Evolutionary conservation across 345 rosid genomes (phyloP).

Genomic region (Durio zibethinus): DNA sequence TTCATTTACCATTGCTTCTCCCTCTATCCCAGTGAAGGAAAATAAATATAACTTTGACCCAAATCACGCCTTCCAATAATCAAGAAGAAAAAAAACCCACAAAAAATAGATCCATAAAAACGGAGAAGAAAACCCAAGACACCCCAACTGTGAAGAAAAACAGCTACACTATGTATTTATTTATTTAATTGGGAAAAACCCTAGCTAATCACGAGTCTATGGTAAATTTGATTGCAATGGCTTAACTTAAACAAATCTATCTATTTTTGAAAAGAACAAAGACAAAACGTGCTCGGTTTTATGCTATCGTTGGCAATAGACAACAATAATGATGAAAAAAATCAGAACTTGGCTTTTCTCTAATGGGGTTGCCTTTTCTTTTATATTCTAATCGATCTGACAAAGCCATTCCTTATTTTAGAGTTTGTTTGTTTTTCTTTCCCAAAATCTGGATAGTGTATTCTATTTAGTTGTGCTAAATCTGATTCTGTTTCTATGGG

Average conservation of each 20-base stretch:
- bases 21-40: constrained; percentile 3
- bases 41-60: constrained; percentile 13
- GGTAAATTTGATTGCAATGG: neutral
- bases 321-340: too few relatives aligned
- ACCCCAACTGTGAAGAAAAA: neutral
- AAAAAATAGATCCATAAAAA: constrained; percentile 4
- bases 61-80: constrained; percentile 12
- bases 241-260: neutral
- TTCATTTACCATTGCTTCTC: constrained; percentile 11
- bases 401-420: constrained; percentile 20
- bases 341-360: neutral
- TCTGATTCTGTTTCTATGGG: constrained; percentile 8
- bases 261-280: neutral
- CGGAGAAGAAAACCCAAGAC: neutral
- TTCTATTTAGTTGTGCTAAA: constrained; percentile 2
- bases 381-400: constrained; percentile 22
- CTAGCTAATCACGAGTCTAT: constrained; percentile 11
- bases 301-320: neutral
- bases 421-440: constrained; percentile 17
- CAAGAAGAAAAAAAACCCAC: neutral
- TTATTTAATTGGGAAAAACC: neutral
- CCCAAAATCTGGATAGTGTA: constrained; percentile 15
- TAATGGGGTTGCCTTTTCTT: constrained; percentile 1
- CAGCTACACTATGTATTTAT: neutral
- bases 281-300: neutral